phyloP scores from a whole-genome alignment of 2,329 filamentous ascomycete species.

The Ascochyta clinopodiicola region DNA sequence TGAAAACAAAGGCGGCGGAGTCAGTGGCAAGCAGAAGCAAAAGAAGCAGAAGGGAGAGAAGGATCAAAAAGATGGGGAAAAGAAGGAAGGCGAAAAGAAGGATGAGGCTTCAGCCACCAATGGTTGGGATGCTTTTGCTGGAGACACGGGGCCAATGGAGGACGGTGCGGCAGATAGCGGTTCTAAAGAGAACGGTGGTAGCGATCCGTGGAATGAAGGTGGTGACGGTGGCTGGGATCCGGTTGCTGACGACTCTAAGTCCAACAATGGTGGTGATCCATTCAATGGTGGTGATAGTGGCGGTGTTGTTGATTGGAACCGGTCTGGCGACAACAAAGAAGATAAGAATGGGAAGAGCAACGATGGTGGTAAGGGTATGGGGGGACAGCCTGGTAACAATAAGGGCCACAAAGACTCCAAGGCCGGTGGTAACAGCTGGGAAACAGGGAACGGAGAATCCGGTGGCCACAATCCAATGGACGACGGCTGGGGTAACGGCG shows the following conservation, averaged over 20 bases:
- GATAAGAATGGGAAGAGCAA: not conserved
- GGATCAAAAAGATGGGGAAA: conserved; percentile 17
- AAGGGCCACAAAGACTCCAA: not conserved
- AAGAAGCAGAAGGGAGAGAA: conserved; percentile 25
- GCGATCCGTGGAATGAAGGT: not conserved
- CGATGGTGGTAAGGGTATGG: too few species aligned
- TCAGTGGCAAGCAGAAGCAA: conserved; percentile 27
- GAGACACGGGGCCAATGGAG: not conserved
- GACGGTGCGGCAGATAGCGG: not conserved
- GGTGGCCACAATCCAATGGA: not conserved
- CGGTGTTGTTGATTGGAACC: not conserved
- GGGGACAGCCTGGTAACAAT: not conserved
- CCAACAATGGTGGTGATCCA: not conserved
- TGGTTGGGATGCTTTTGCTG: not conserved
- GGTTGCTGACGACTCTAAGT: not conserved
- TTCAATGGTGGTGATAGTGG: too few species aligned
- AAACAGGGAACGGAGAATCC: not conserved
- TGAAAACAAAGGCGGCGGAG: conserved; percentile 13
- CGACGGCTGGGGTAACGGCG: not conserved
- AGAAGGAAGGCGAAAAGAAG: conserved; percentile 15
- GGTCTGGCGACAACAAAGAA: not conserved
- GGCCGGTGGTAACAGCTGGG: not conserved
- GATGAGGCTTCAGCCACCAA: not conserved
- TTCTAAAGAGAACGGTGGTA: not conserved
- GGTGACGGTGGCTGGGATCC: not conserved